A percentile compares a stretch with the other conserved stretches of the same genome.
Evolutionary conservation across 805 yeast genomes (phyloP).

Genomic region (Wickerhamomyces chaumierensis): DNA sequence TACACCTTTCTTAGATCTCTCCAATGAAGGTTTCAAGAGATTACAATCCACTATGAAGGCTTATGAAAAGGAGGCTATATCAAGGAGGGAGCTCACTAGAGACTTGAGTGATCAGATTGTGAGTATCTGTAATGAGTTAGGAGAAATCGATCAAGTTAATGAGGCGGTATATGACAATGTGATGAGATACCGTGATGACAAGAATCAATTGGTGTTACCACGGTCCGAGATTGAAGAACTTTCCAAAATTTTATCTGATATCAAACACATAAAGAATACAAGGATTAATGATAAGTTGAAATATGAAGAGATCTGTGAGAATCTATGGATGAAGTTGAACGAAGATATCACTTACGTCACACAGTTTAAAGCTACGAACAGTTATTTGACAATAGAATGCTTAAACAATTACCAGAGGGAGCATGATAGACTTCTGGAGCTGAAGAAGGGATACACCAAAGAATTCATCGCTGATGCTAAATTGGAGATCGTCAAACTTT

Average conservation of each 20-base stretch:
- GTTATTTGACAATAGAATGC: slow-evolving; percentile 33
- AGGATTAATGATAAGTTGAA: slow-evolving; percentile 6
- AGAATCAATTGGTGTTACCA: slow-evolving; percentile 8
- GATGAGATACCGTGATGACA: background rate
- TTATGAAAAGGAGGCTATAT: slow-evolving; percentile 11
- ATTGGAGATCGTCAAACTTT: slow-evolving; percentile 42
- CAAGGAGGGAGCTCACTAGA: slow-evolving; percentile 7
- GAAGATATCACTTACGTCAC: slow-evolving; percentile 31
- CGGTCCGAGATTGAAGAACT: slow-evolving; percentile 6
- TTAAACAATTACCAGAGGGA: slow-evolving; percentile 45
- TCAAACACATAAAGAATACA: slow-evolving; percentile 8
- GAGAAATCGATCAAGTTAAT: slow-evolving; percentile 13
- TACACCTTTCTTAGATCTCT: slow-evolving; percentile 14
- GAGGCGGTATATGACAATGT: slow-evolving; percentile 14
- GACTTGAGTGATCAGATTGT: slow-evolving; percentile 9
- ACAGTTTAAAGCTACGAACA: slow-evolving; percentile 30
- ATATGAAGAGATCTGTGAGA: slow-evolving; percentile 29
- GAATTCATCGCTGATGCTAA: slow-evolving; percentile 57
- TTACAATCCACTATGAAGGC: slow-evolving; percentile 3
- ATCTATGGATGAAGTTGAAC: slow-evolving; percentile 47
- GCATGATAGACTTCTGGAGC: slow-evolving; percentile 41
- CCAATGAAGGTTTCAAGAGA: slow-evolving; percentile 6
- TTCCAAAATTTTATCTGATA: slow-evolving; percentile 4
- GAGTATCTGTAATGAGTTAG: slow-evolving; percentile 14
- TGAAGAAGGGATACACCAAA: slow-evolving; percentile 55